phyloP scores from a whole-genome alignment of 345 rosid species.

The Ceriops tagal region DNA sequence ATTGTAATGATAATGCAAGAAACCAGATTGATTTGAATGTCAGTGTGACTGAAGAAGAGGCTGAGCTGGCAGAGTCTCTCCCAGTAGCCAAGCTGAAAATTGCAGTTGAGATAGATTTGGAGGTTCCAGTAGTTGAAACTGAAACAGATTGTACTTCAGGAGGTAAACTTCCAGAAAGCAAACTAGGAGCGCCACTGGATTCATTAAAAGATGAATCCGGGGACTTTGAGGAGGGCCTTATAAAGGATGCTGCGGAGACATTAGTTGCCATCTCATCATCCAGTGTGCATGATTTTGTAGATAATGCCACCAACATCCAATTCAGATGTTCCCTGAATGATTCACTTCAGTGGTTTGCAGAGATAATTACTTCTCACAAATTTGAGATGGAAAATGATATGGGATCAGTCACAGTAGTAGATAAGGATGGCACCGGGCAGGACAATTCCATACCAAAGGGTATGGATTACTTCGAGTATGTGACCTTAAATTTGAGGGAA shows the following conservation, averaged over 20 bases:
- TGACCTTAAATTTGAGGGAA: conserved; percentile 60
- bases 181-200: conserved; percentile 21
- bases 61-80: conserved; percentile 23
- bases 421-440: conserved; percentile 7
- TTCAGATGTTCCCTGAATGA: conserved; percentile 22
- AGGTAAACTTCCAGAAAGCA: conserved; percentile 24
- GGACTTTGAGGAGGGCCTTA: conserved; percentile 24
- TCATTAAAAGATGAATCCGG: conserved; percentile 12
- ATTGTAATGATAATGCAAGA: conserved; percentile 24
- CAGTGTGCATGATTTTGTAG: conserved; percentile 14
- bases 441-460: conserved; percentile 21
- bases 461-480: conserved; percentile 62
- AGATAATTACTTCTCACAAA: conserved; percentile 29
- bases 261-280: conserved; percentile 53
- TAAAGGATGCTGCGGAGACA: conserved; percentile 56
- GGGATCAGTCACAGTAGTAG: conserved; percentile 1
- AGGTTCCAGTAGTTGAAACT: conserved; percentile 42
- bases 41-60: conserved; percentile 37
- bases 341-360: conserved; percentile 67
- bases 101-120: conserved; percentile 52
- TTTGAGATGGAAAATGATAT: conserved; percentile 22
- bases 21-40: conserved; percentile 61
- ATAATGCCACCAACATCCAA: neutral
- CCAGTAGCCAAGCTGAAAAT: conserved; percentile 31
- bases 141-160: conserved; percentile 16